These are phyloP conservation scores for Starmerella lactis-condensi DNA, from an alignment of 805 yeast species.

Conservation along the genomic window DNA sequence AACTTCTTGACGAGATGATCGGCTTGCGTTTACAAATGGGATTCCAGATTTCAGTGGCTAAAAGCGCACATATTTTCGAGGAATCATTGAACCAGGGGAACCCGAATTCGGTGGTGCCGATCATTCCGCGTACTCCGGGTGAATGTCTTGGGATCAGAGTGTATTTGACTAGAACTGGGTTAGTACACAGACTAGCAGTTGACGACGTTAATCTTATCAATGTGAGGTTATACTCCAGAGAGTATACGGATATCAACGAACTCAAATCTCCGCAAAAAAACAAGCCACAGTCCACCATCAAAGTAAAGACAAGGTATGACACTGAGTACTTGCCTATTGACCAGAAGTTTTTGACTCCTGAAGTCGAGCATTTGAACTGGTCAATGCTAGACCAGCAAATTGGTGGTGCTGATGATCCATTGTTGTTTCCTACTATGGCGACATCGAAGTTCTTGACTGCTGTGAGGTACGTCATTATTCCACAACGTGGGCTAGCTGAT, in stretches of 20 bases:
- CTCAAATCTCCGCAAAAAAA: conserved; percentile 5
- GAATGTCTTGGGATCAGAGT: conserved; percentile 41
- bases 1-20: conserved; percentile 72
- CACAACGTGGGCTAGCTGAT: conserved; percentile 32
- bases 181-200: conserved; percentile 65
- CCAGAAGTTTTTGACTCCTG: conserved; percentile 35
- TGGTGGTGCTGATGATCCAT: conserved; percentile 77
- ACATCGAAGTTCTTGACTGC: conserved; percentile 35
- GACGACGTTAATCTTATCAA: conserved; percentile 55
- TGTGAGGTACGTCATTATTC: conserved; percentile 70
- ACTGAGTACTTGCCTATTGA: conserved; percentile 40
- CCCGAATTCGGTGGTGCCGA: conserved; percentile 37
- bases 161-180: conserved; percentile 60
- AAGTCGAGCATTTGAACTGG: conserved; percentile 45
- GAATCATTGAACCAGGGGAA: conserved; percentile 37
- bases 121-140: conserved; percentile 28
- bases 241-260: conserved; percentile 9
- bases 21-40: conserved; percentile 68
- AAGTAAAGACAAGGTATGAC: conserved; percentile 59
- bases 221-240: conserved; percentile 48
- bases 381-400: conserved; percentile 72
- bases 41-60: conserved; percentile 73
- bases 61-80: conserved; percentile 48
- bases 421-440: conserved; percentile 28
- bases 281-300: conserved; percentile 3